Evolutionary conservation across 768 basidiomycete species (phyloP), one percentile per base, ranked within the genome.

Genomic region (Leccinum variicolor): DNA sequence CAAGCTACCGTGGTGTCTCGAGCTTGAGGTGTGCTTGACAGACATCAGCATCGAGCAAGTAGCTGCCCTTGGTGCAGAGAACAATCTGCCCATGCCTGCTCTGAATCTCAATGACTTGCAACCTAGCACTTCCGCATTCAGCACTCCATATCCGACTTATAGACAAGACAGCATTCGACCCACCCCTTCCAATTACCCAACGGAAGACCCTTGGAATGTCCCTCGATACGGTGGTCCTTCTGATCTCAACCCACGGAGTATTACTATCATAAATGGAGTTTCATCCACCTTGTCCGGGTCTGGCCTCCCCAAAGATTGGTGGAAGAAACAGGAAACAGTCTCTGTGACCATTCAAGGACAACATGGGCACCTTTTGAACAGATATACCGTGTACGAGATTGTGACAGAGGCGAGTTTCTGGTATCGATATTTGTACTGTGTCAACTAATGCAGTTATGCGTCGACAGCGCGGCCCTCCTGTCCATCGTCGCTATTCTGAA

Each of bases 331-430:
- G 69, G 89, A 93, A 71, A 79, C 68, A 3, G 84, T 90, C 19
- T 76, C 80, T 52, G 84, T 97, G 41, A 82, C 79, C 47, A 79
- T 94, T 50, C 75, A 90, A 46, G 94, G 94, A 29, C 92, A 91
- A 64, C 93, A 95, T 70, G 94, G 94, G 2, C 95, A 95, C 74
- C 89, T 96, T 63, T 74, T 96, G 64, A 93, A 90, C 64, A 83
- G 95, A 54, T 89, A 91, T 67, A 89, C 84, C 56, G 86, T 93
- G 4, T 98, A 96, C 69, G 86, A 90, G 66, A 78, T 98, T 28
- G 74, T 80, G 11, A 85, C 90, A 23, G 87, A 92, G 53, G 91
- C 92, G 62, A 70, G 86, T 77, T 41, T n/a, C 45, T 29, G 33
- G 23, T 55, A 36, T 34, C 41, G 48, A 49, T 49, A 25, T 15